Evolutionary conservation across 495 filamentous ascomycete genomes (phyloP), one percentile per base, ranked within the genome.

Genomic region (Tetracladium setigerum): DNA sequence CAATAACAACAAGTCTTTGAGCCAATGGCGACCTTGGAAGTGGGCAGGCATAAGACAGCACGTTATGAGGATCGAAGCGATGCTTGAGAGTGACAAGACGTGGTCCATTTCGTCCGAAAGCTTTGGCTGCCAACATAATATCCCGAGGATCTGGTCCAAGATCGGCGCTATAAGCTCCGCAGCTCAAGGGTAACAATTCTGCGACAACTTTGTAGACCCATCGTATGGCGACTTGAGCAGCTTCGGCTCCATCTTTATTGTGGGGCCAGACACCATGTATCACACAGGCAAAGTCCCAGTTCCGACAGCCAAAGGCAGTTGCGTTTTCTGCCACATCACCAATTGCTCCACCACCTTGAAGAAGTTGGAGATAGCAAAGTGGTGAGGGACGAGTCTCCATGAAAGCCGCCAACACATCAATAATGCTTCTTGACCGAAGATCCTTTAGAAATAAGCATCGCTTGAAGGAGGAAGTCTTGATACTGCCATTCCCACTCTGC

Each of bases 381-480:
- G 71, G 64, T 15, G 76, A 65, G 18, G 79, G 76, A 49, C 76
- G 72, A 58, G 51, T 64, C 50, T 69, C 52, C 38, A 82, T 24
- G 15, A 76, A 73, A 22, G 50, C 50, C 32, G 75, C 46, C 41
- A 81, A 63, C n/a, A 47, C 44, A 4, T 66, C 50, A 31, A 58
- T 55, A 18, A 81, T 38, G 41, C 59, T 53, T 14, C 18, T 47
- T 63, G 39, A 46, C 65, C 67, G 71, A 45, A 82, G 73, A 49
- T 54, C 0, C 52, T 76, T 76, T 35, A 84, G 64, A 55, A 82
- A 82, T 52, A 82, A 41, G 58, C 78, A 82, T 62, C 79, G 71
- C 66, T 82, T 82, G 67, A 84, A 82, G 15, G 79, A 72, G 41
- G 71, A 80, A 1, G 76, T 82, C 61, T 79, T 81, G 57, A 67